These are phyloP conservation scores for Albophoma yamanashiensis DNA, from an alignment of 2,329 filamentous ascomycete species.

Conservation along the genomic window DNA sequence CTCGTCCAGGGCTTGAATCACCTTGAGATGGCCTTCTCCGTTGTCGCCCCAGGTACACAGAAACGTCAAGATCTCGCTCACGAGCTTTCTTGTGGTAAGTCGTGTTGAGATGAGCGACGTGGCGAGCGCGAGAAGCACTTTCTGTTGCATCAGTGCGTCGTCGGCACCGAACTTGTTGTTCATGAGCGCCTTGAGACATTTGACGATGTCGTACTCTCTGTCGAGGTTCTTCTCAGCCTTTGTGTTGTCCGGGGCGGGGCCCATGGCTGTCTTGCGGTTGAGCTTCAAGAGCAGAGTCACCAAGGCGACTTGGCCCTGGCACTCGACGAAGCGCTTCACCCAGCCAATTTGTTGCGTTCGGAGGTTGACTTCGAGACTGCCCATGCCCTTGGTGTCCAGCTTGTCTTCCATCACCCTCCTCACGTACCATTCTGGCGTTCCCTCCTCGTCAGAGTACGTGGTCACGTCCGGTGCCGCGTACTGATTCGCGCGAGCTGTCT, in stretches of 20 bases:
- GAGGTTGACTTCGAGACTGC: slow-evolving; percentile 87
- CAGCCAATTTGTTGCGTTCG: slow-evolving; percentile 95
- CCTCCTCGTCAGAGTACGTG: slow-evolving; percentile 81
- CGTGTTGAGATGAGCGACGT: slow-evolving; percentile 81
- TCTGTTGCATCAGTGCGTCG: slow-evolving; percentile 82
- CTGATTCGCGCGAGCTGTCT: slow-evolving; percentile 61
- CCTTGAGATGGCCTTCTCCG: slow-evolving; percentile 81
- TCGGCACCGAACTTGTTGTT: slow-evolving; percentile 99
- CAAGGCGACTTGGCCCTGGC: slow-evolving; percentile 90
- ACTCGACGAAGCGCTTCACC: slow-evolving; percentile 95
- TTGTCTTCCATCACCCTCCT: slow-evolving; percentile 93
- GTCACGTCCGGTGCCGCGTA: slow-evolving; percentile 61
- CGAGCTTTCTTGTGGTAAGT: slow-evolving; percentile 83
- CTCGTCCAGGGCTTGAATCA: slow-evolving; percentile 84
- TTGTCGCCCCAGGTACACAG: slow-evolving; percentile 83
- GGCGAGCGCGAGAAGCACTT: slow-evolving; percentile 78
- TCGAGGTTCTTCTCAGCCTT: slow-evolving; percentile 71
- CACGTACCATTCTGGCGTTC: slow-evolving; percentile 96
- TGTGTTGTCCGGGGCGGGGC: slow-evolving; percentile 51
- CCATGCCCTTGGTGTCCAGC: slow-evolving; percentile 82
- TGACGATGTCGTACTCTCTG: slow-evolving; percentile 92
- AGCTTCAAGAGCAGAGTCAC: slow-evolving; percentile 91
- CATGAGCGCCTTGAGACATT: slow-evolving; percentile 94
- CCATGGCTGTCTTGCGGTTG: slow-evolving; percentile 73
- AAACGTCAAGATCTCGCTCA: slow-evolving; percentile 94